Base-by-base conservation (phyloP, 257 asterid species). In the Solanum etuberosum region DNA sequence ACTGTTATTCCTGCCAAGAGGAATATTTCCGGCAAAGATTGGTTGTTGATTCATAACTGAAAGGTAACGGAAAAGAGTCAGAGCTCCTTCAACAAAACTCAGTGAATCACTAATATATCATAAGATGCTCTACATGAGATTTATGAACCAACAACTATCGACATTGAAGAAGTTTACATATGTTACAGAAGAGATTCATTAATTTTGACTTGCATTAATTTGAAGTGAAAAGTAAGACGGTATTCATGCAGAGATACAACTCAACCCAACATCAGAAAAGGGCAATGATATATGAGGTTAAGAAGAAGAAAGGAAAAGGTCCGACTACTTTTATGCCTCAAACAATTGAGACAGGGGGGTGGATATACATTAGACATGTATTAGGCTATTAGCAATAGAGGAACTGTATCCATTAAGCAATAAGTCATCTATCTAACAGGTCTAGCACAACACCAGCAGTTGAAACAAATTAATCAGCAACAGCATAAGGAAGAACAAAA, bases 1-100 rank as follows among this genome's bases (percentile, higher is more conserved):
- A 94, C 92, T 95, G 85, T 86, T 90, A 94, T 90, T 93, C 88
- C 88, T 92, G 83, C 93, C 97, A 48, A 92, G 92, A 87, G 94
- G 94, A 77, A 91, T 76, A 86, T 88, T 91, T 87, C 95, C 98
- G 32, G 91, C 92, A 83, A 97, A 70, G 86, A 91, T 88, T 37
- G 95, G 92, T 88, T 90, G 98, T 68, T 97, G 92, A 87, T 74
- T 92, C 92, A 91, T 84, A 89, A 88, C 91, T 85, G 98, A 48
- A 77, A 77, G 37, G 83, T n/a, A 71, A 87, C 12, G 80, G 83
- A 89, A 82, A 51, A 83, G 40, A 72, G n/a, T 91, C 84, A 94
- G 21, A 40, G 21, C 70, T 68, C 51, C 57, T 77, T 77, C 61
- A 40, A 77, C 83, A 77, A 77, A 42, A 77, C 43, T 18, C 46